Evolutionary conservation across 1,139 yeast species (phyloP).

Genomic region (Candida dubliniensis): DNA sequence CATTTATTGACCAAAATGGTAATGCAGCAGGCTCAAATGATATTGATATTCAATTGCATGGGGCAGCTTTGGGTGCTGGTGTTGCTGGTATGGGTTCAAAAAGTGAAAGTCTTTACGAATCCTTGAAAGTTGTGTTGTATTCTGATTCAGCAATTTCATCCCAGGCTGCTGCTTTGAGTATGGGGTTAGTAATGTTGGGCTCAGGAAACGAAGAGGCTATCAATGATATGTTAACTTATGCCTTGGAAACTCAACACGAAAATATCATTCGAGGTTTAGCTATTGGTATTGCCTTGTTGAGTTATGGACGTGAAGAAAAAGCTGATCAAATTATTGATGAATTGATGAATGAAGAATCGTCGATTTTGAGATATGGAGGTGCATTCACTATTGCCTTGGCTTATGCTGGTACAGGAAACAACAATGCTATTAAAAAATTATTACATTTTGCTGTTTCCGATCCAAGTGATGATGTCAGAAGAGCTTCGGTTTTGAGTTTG

Average conservation of each 20-base stretch:
- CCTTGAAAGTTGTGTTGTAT: constrained; percentile 79
- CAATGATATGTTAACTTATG: constrained; percentile 84
- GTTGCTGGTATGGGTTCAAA: constrained; percentile 96
- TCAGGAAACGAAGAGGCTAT: constrained; percentile 76
- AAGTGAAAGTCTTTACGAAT: constrained; percentile 72
- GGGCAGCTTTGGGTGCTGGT: constrained; percentile 95
- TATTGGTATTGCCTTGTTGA: constrained; percentile 82
- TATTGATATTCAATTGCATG: constrained; percentile 86
- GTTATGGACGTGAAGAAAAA: constrained; percentile 80
- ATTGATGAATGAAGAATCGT: constrained; percentile 72
- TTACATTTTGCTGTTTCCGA: constrained; percentile 95
- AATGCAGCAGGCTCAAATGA: constrained; percentile 69
- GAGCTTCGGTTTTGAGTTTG: constrained; percentile 92
- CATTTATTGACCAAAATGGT: constrained; percentile 69
- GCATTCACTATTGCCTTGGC: constrained; percentile 93
- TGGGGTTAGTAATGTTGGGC: constrained; percentile 96
- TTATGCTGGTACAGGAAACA: constrained; percentile 94
- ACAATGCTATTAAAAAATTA: constrained; percentile 78
- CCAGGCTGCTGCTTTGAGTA: constrained; percentile 94
- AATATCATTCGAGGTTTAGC: constrained; percentile 91
- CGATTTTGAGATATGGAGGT: constrained; percentile 93
- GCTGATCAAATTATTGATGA: constrained; percentile 73
- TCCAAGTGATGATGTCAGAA: constrained; percentile 93
- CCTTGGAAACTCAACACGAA: constrained; percentile 95
- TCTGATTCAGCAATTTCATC: constrained; percentile 94